Evolutionary conservation across 768 basidiomycete species (phyloP), one percentile per base, ranked within the genome.

Genomic region (Tubosaeta sp.): DNA sequence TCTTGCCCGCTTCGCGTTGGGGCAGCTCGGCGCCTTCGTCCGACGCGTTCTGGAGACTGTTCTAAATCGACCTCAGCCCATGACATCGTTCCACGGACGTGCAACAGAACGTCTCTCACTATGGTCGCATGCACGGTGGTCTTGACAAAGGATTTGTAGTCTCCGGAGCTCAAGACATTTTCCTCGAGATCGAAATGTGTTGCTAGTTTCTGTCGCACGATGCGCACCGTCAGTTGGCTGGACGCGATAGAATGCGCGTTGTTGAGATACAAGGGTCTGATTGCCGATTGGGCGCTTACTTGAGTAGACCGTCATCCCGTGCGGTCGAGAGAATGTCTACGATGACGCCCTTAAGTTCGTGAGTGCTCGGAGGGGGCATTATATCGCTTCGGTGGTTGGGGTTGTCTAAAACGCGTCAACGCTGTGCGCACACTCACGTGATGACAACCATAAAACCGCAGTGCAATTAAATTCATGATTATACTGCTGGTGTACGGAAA

Each of bases 201-300:
- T 64, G 84, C 84, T 1, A 86, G 46, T n/a, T 71, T 59, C 49
- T 68, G 63, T 12, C 84, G 77, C 22, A 86, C 71, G 12, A 75
- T 69, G 21, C 78, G 76, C 14, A 72, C 72, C 2, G 83, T 84
- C 24, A 71, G 50, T 50, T 69, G 41, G 27, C 66, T 67, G 27
- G 3, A 58, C 19, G 35, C 49, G 39, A 44, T 27, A 9, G n/a
- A 13, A 32, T 13, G 36, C 8, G 24, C 44, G 45, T 49, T 44
- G 56, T 31, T 39, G 16, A 27, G 4, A 44, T 24, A 11, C 18
- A 14, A 27, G 12, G 21, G 35, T 42, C 24, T 38, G 14, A 25
- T 22, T 12, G 16, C 5, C 14, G 5, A 40, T 13, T 16, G 24
- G 30, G 40, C 1, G 45, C 55, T 38, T 43, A 59, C 66, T 48